Evolutionary conservation across 768 basidiomycete genomes (phyloP).

Genomic region (Psilocybe sp.): DNA sequence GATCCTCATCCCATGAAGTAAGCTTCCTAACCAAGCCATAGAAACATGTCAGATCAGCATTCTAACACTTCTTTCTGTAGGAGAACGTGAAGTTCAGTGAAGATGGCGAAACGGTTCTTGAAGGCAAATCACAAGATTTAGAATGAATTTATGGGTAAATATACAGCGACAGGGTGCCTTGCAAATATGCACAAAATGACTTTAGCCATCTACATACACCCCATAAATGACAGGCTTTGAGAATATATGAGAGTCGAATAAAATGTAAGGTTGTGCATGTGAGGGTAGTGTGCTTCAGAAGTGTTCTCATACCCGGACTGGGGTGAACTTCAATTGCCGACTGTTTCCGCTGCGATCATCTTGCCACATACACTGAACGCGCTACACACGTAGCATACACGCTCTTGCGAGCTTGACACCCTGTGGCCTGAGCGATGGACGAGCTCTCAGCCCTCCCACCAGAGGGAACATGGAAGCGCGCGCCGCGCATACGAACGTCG

Average conservation of each 20-base stretch:
- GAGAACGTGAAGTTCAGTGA: constrained; percentile 76
- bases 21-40: constrained; percentile 15
- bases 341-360: not conserved
- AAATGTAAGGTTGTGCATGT: not conserved
- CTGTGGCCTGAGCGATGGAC: constrained; percentile 25
- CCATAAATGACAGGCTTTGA: too few relatives aligned
- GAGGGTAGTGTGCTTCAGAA: too few relatives aligned
- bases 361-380: too few relatives aligned
- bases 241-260: not conserved
- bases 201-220: not conserved
- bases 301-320: not conserved
- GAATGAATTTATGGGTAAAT: constrained; percentile 4
- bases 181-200: not conserved
- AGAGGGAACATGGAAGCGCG: constrained; percentile 26
- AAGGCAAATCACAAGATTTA: constrained; percentile 48
- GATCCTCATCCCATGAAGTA: constrained; percentile 48
- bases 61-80: constrained; percentile 28
- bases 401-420: not conserved
- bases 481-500: constrained; percentile 26
- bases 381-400: not conserved
- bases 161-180: not conserved
- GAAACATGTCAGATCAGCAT: not conserved
- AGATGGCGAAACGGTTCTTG: constrained; percentile 70
- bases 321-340: not conserved
- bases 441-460: constrained; percentile 39